These are phyloP conservation scores for Gyrodon lividus DNA, from an alignment of 768 basidiomycete genomes.

Conservation along the genomic window DNA sequence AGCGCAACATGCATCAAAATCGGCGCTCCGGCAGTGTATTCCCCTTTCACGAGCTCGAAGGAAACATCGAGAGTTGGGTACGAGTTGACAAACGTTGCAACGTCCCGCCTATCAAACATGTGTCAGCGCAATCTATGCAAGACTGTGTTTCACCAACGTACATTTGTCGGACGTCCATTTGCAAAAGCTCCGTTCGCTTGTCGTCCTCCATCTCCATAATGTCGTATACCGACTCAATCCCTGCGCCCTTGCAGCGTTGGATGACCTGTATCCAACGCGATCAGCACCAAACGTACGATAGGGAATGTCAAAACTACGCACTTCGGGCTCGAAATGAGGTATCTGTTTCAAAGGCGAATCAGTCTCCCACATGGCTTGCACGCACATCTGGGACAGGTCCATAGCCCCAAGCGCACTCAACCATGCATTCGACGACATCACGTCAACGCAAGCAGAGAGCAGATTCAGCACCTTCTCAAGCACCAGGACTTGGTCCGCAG, in stretches of 20 bases:
- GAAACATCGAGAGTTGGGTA: conserved; percentile 95
- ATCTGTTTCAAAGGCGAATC: conserved; percentile 96
- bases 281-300: neutral
- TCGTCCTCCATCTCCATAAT: conserved; percentile 99
- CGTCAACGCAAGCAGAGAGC: conserved; percentile 93
- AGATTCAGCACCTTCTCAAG: conserved; percentile 89
- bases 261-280: conserved; percentile 51
- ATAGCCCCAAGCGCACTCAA: conserved; percentile 92
- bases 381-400: conserved; percentile 98
- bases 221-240: conserved; percentile 90
- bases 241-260: conserved; percentile 78
- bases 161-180: conserved; percentile 88
- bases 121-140: neutral
- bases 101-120: conserved; percentile 67
- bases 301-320: conserved; percentile 32
- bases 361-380: conserved; percentile 96
- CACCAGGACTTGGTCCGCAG: conserved; percentile 85
- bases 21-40: conserved; percentile 82
- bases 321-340: conserved; percentile 92
- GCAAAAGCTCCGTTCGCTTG: conserved; percentile 73
- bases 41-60: conserved; percentile 82
- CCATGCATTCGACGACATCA: conserved; percentile 97
- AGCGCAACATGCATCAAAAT: conserved; percentile 80
- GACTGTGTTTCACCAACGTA: conserved; percentile 39
- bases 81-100: conserved; percentile 93